Base-by-base conservation (phyloP, 2,329 filamentous ascomycete species). In the Fusarium sp. region DNA sequence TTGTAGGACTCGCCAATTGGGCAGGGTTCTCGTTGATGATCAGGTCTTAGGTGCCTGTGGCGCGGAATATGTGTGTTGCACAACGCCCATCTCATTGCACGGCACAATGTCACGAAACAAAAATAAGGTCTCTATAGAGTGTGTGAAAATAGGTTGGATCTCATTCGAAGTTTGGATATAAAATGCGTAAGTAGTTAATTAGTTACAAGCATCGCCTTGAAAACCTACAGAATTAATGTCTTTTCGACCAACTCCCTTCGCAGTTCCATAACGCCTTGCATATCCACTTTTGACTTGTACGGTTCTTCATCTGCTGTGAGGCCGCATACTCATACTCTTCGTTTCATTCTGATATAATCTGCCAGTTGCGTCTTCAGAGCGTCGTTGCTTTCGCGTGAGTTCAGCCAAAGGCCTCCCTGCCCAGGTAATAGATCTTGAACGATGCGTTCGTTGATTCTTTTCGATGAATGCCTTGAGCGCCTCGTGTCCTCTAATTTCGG, bases 181-280 rank as follows among this genome's bases (percentile, higher is more conserved):
- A 42, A 11, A 71, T 68, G 54, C 27, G 22, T 38, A 65, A 61
- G 13, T 62, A 64, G 6, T 59, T 61, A 24, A n/a, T 37, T 64
- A 42, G 45, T 52, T 58, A 45, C 57, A 42, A 59, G 35, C 29
- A 24, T 29, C 50, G 14, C 37, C 62, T 45, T 50, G 40, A 22
- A 22, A 27, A 37, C 14, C 27, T 34, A 42, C n/a, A 24, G n/a
- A n/a, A 62, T 35, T 50, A 37, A 71, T 69, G 50, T 31, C 27
- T 18, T 38, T 50, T 35, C 18, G 14, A 27, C 9, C 47, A 29
- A 37, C 52, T 29, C 35, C 7, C 18, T 40, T 42, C 42, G 27
- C 61, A 66, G 16, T 34, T 66, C 62, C 31, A 31, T 66, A 14
- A 24, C 34, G 27, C 52, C 27, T 20, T 56, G 24, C 42, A 31